Conservation (phyloP, 306 rosid species). For the Sicyos baderoa region DNA sequence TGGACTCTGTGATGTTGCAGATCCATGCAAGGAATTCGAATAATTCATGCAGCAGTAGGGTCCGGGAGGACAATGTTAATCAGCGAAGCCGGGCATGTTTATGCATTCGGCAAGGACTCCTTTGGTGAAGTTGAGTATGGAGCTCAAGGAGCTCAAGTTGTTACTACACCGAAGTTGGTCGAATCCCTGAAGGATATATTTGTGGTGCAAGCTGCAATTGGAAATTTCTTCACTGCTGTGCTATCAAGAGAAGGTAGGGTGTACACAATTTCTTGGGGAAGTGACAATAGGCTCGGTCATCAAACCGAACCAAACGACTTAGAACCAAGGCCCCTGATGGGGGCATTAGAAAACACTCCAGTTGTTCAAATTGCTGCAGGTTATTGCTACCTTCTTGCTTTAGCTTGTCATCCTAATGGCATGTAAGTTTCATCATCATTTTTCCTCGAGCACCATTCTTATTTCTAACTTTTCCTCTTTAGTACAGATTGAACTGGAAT, state of each 20-base stretch:
- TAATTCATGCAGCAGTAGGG: conserved; percentile 85
- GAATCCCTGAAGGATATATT: conserved; percentile 71
- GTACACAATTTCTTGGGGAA: conserved; percentile 91
- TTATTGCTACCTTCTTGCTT: conserved; percentile 90
- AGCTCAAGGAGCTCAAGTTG: conserved; percentile 38
- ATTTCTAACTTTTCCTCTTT: too few relatives aligned
- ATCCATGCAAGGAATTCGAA: conserved; percentile 73
- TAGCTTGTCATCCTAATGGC: conserved; percentile 84
- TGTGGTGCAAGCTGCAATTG: conserved; percentile 96
- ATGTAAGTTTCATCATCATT: conserved; percentile 51
- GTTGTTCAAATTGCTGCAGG: conserved; percentile 98
- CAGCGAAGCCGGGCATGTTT: conserved; percentile 75
- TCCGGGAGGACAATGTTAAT: conserved; percentile 90
- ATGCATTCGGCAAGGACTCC: conserved; percentile 80
- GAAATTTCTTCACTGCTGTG: conserved; percentile 85
- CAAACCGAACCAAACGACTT: conserved; percentile 65
- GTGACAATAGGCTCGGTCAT: conserved; percentile 70
- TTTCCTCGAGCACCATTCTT: neutral
- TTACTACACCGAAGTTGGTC: conserved; percentile 55
- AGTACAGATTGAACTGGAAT: too few relatives aligned
- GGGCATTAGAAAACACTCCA: conserved; percentile 73
- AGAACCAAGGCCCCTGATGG: conserved; percentile 68
- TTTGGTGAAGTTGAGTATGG: conserved; percentile 77
- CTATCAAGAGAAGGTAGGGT: conserved; percentile 89
- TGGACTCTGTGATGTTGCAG: conserved; percentile 53